Conservation (phyloP, 345 rosid genomes). For the Citrus maxima region DNA sequence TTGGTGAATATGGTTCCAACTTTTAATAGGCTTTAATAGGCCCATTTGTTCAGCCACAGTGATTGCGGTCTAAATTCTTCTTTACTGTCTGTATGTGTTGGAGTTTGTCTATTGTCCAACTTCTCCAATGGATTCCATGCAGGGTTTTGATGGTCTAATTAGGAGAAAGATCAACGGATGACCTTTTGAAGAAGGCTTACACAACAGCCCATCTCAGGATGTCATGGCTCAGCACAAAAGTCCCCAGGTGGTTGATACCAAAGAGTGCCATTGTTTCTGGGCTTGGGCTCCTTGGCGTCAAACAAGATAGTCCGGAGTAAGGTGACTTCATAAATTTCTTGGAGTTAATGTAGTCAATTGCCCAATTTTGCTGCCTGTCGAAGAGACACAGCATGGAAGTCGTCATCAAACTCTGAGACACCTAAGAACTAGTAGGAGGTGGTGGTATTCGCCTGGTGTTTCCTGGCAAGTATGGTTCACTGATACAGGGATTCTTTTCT, state of each 20-base stretch:
- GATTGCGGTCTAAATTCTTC: too few relatives aligned
- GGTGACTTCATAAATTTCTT: constrained; percentile 25
- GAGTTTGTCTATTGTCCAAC: too few relatives aligned
- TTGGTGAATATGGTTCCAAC: background rate
- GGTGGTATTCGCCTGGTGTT: too few relatives aligned
- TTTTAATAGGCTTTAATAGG: background rate
- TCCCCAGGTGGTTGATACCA: constrained; percentile 37
- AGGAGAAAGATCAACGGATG: constrained; percentile 45
- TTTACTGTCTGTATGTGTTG: background rate
- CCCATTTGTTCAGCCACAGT: background rate
- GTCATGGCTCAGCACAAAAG: too few relatives aligned
- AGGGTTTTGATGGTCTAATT: constrained; percentile 24
- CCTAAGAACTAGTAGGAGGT: background rate
- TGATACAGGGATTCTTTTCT: background rate
- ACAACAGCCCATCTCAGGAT: too few relatives aligned
- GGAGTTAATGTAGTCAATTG: too few relatives aligned
- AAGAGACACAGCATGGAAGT: too few relatives aligned
- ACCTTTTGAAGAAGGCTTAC: too few relatives aligned
- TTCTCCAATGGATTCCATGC: too few relatives aligned
- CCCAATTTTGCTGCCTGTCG: too few relatives aligned
- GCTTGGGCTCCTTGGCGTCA: too few relatives aligned
- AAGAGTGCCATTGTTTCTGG: constrained; percentile 65
- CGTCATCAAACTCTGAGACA: background rate
- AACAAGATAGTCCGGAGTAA: constrained; percentile 55
- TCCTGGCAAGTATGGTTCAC: too few relatives aligned